Conservation (phyloP, 192 early-diverging fungal genomes). For the Podila epigama region DNA sequence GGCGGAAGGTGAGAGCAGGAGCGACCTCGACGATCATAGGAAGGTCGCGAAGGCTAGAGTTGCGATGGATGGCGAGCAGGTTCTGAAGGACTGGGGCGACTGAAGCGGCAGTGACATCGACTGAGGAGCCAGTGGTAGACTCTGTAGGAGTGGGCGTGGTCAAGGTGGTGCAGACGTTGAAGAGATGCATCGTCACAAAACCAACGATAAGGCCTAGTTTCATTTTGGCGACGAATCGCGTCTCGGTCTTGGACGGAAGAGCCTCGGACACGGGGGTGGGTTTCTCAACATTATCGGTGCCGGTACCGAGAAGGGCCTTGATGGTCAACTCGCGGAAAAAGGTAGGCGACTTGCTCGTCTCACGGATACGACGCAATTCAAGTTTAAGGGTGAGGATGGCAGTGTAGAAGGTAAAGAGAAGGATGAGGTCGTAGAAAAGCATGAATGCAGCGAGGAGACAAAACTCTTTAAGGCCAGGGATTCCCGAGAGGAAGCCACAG, state of each 20-base stretch:
- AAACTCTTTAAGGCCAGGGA: conserved; percentile 81
- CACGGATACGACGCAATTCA: conserved; percentile 65
- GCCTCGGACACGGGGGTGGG: conserved; percentile 15
- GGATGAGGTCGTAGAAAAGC: conserved; percentile 80
- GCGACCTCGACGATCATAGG: conserved; percentile 62
- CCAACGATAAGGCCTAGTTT: conserved; percentile 70
- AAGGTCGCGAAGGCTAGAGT: conserved; percentile 35
- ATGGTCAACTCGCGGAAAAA: conserved; percentile 45
- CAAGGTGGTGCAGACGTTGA: conserved; percentile 67
- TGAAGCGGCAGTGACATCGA: conserved; percentile 51
- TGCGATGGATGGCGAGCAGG: conserved; percentile 52
- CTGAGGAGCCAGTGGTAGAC: conserved; percentile 17
- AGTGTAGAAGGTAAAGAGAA: conserved; percentile 88
- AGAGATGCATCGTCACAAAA: conserved; percentile 69
- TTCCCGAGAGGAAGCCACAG: conserved; percentile 77
- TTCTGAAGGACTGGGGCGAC: conserved; percentile 53
- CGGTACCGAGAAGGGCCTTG: conserved; percentile 55
- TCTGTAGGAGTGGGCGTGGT: conserved; percentile 12
- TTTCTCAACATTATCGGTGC: conserved; percentile 30
- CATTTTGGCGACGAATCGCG: conserved; percentile 62
- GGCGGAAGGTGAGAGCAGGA: conserved; percentile 58
- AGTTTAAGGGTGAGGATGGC: conserved; percentile 88
- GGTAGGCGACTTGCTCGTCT: conserved; percentile 38
- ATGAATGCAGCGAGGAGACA: conserved; percentile 83
- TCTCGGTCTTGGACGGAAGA: conserved; percentile 47